phyloP scores from a whole-genome alignment of 192 early-diverging fungal species.

The Mortierella hygrophila region DNA sequence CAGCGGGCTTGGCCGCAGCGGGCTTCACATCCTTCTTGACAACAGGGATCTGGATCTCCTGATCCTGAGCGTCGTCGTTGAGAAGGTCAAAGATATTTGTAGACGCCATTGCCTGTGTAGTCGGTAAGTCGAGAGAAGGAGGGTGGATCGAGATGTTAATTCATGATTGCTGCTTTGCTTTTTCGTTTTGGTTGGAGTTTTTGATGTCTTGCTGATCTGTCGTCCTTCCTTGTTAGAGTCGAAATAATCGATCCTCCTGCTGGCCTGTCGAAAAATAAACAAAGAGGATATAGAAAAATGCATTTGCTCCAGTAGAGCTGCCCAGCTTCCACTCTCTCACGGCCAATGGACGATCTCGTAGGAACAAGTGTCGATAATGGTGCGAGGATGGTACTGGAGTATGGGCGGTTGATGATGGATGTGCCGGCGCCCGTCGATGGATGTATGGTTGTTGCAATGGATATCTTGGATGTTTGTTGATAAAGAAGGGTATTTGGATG shows the following conservation, averaged over 20 bases:
- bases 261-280: not conserved
- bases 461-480: slow-evolving; percentile 21
- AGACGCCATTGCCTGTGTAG: slow-evolving; percentile 57
- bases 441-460: slow-evolving; percentile 9
- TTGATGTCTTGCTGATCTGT: not conserved
- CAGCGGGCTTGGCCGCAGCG: slow-evolving; percentile 38
- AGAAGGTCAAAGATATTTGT: slow-evolving; percentile 61
- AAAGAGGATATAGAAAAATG: not conserved
- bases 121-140: not conserved
- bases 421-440: slow-evolving; percentile 17
- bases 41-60: slow-evolving; percentile 54
- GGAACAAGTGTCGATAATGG: not conserved
- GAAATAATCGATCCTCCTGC: not conserved
- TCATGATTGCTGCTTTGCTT: not conserved
- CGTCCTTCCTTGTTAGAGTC: not conserved
- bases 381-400: not conserved
- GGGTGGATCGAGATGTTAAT: slow-evolving; percentile 36
- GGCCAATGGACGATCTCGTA: not conserved
- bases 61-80: slow-evolving; percentile 60
- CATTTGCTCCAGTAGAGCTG: not conserved
- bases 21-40: slow-evolving; percentile 57
- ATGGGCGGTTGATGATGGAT: not conserved
- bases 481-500: not conserved
- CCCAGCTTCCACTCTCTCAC: no score
- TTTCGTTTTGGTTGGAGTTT: not conserved